Conservation (phyloP, 2,329 filamentous ascomycete species). For the Aspergillus pseudonomiae region DNA sequence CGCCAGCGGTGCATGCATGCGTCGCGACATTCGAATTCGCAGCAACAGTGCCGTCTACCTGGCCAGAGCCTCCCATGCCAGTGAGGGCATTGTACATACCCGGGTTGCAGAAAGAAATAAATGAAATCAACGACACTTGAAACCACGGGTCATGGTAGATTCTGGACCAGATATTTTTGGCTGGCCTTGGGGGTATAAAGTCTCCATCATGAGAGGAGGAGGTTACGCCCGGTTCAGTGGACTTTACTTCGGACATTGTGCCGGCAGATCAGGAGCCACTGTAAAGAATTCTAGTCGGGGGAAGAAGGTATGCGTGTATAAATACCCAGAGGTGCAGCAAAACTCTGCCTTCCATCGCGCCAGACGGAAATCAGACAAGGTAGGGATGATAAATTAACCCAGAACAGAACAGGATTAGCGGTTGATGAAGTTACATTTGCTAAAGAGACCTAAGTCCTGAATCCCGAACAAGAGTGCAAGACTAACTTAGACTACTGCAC, state of each 20-base stretch:
- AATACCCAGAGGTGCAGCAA: neutral
- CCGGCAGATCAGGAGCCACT: neutral
- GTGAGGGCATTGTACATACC: constrained; percentile 67
- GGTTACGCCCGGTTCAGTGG: neutral
- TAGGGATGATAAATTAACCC: constrained; percentile 25
- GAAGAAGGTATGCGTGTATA: neutral
- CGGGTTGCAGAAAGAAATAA: constrained; percentile 69
- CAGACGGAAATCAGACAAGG: neutral
- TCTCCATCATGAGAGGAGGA: neutral
- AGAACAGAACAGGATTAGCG: neutral
- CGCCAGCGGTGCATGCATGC: constrained; percentile 49
- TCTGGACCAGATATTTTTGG: neutral
- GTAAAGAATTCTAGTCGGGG: neutral
- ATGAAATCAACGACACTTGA: constrained; percentile 55
- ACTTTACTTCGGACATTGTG: neutral
- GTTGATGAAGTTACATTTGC: neutral
- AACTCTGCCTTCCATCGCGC: neutral
- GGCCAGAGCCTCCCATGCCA: constrained; percentile 63
- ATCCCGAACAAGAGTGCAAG: neutral
- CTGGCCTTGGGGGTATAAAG: neutral
- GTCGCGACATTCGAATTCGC: constrained; percentile 67
- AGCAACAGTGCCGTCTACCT: constrained; percentile 52
- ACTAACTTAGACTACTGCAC: neutral
- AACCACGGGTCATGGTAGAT: neutral
- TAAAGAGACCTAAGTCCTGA: neutral